These are phyloP conservation scores for Mycocentrospora acerina DNA, from an alignment of 2,329 filamentous ascomycete species.

Conservation along the genomic window DNA sequence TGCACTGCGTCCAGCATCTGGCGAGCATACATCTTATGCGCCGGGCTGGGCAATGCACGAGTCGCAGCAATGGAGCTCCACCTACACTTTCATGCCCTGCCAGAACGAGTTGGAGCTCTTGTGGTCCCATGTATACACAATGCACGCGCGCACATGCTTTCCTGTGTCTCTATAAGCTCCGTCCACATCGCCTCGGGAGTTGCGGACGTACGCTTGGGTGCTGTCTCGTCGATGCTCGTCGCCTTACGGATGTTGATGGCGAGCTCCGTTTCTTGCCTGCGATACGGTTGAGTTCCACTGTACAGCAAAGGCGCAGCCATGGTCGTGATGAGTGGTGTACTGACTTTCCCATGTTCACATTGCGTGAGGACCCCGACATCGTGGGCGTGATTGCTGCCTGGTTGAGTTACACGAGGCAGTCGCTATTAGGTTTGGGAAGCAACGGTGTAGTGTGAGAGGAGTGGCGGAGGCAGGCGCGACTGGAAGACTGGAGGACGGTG, in stretches of 20 bases:
- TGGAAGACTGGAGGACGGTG: slow-evolving; percentile 4
- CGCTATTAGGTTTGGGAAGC: slow-evolving; percentile 5
- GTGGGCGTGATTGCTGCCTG: slow-evolving; percentile 23
- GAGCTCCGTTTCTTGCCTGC: slow-evolving; percentile 63
- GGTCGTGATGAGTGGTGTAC: slow-evolving; percentile 15
- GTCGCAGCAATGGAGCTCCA: slow-evolving; percentile 6
- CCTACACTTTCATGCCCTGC: slow-evolving; percentile 97
- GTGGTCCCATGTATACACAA: slow-evolving; percentile 99
- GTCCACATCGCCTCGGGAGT: slow-evolving; percentile 4
- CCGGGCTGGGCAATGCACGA: neutral
- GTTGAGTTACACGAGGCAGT: slow-evolving; percentile 10
- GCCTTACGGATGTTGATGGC: slow-evolving; percentile 69
- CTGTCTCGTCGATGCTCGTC: slow-evolving; percentile 66
- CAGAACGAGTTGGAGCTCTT: slow-evolving; percentile 94
- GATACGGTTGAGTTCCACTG: slow-evolving; percentile 1
- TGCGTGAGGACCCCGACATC: slow-evolving; percentile 50
- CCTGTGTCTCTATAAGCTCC: slow-evolving; percentile 48
- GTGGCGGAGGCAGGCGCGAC: slow-evolving; percentile 11
- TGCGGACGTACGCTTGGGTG: slow-evolving; percentile 61
- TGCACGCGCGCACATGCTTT: slow-evolving; percentile 97
- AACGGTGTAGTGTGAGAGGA: neutral
- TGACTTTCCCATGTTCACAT: slow-evolving; percentile 65
- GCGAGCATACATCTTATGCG: neutral
- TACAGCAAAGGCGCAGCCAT: neutral
- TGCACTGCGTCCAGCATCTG: too few species aligned